These are phyloP conservation scores for Leccinellum albellum DNA, from an alignment of 768 basidiomycete genomes.

Conservation along the genomic window DNA sequence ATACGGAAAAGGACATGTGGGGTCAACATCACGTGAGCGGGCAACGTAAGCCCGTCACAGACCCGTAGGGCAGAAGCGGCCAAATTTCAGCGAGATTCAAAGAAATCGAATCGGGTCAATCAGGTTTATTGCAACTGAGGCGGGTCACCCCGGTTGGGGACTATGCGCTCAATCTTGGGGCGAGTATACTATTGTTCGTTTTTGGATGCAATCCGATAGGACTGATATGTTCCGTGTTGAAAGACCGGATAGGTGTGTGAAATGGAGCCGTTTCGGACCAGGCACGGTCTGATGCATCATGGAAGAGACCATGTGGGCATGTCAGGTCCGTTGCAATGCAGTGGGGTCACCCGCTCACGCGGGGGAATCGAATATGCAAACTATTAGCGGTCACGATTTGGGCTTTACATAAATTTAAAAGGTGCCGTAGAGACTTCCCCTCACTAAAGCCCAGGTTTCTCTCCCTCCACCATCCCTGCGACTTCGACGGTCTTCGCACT, in stretches of 20 bases:
- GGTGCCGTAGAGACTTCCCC: not conserved
- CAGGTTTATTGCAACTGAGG: not conserved
- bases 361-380: conserved; percentile 2
- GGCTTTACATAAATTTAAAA: conserved; percentile 1
- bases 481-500: not conserved
- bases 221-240: not conserved
- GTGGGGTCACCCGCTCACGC: conserved; percentile 15
- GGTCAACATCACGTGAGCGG: not conserved
- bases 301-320: conserved; percentile 16
- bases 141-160: not conserved
- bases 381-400: not conserved
- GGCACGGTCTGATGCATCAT: conserved; percentile 6
- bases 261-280: not conserved
- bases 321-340: conserved; percentile 19
- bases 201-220: not conserved
- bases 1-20: not conserved
- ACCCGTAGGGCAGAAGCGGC: not conserved
- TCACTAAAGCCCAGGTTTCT: conserved; percentile 1
- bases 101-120: not conserved
- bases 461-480: not conserved
- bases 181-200: not conserved
- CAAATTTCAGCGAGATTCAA: not conserved
- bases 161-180: not conserved
- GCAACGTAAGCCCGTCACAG: not conserved
- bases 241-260: not conserved